phyloP scores from a whole-genome alignment of 2,329 filamentous ascomycete genomes.

The Macrophomina tecta region DNA sequence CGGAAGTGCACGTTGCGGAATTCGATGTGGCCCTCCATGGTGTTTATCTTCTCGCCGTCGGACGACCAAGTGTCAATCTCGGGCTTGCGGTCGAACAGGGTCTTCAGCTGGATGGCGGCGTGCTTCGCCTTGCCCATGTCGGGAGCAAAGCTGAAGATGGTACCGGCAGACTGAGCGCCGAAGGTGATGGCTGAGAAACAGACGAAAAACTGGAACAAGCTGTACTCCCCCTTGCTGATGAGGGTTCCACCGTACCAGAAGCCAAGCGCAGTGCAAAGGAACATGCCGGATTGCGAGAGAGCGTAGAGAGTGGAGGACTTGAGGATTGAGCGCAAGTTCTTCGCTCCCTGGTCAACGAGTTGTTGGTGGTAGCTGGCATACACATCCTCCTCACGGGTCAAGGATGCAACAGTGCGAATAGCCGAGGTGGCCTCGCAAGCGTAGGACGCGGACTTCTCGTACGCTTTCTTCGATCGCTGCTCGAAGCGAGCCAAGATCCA shows the following conservation, averaged over 20 bases:
- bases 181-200: slow-evolving; percentile 90
- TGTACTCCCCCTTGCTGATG: slow-evolving; percentile 73
- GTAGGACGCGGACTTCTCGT: slow-evolving; percentile 81
- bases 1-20: slow-evolving; percentile 94
- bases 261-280: slow-evolving; percentile 76
- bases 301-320: slow-evolving; percentile 83
- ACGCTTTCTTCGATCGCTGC: slow-evolving; percentile 77
- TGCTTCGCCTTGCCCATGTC: slow-evolving; percentile 94
- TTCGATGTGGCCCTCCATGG: slow-evolving; percentile 77
- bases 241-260: slow-evolving; percentile 92
- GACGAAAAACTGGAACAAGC: slow-evolving; percentile 86
- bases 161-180: slow-evolving; percentile 88
- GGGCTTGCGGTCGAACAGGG: slow-evolving; percentile 79
- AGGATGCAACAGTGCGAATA: slow-evolving; percentile 89
- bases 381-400: slow-evolving; percentile 87
- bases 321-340: slow-evolving; percentile 74
- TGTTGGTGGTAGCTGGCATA: slow-evolving; percentile 71
- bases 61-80: slow-evolving; percentile 80
- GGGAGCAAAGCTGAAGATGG: slow-evolving; percentile 86
- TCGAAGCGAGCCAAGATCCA: slow-evolving; percentile 82
- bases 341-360: slow-evolving; percentile 69
- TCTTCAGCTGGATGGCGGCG: slow-evolving; percentile 77
- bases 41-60: slow-evolving; percentile 66
- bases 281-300: slow-evolving; percentile 80
- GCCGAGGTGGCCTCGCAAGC: slow-evolving; percentile 93